Conservation (phyloP, 805 yeast genomes). For the Barnettozyma pratensis region DNA sequence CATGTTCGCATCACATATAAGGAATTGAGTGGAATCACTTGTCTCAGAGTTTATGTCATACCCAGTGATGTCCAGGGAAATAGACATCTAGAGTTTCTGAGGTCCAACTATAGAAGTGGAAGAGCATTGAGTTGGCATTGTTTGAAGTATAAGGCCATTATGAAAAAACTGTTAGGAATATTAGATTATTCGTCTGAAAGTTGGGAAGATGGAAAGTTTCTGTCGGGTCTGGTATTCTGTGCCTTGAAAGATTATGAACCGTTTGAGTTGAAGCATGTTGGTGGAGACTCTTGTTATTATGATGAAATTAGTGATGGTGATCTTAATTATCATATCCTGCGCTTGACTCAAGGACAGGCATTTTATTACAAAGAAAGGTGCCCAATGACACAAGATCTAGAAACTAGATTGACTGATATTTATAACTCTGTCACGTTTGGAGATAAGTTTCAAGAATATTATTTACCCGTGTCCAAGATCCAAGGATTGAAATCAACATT, state of each 20-base stretch:
- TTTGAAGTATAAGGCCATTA: constrained; percentile 25
- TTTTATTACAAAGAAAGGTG: constrained; percentile 4
- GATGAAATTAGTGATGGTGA: constrained; percentile 1
- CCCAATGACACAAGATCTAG: constrained; percentile 6
- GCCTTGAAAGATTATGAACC: constrained; percentile 11
- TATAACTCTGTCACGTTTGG: constrained; percentile 12
- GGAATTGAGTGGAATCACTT: constrained; percentile 19
- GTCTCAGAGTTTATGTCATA: constrained; percentile 42
- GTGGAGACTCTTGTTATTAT: constrained; percentile 8
- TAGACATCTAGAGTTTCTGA: constrained; percentile 30
- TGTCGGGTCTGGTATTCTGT: constrained; percentile 15
- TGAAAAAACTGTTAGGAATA: constrained; percentile 33
- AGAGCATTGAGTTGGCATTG: constrained; percentile 30
- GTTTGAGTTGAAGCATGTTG: constrained; percentile 16
- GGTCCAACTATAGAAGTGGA: constrained; percentile 31
- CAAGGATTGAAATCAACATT: constrained; percentile 46
- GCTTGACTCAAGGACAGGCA: constrained; percentile 29
- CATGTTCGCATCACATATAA: constrained; percentile 40
- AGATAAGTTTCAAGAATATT: constrained; percentile 9
- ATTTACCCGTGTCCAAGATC: constrained; percentile 20
- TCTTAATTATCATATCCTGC: constrained; percentile 27
- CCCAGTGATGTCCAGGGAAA: constrained; percentile 39
- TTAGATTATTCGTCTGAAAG: constrained; percentile 37
- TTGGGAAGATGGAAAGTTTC: constrained; percentile 27
- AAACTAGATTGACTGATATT: constrained; percentile 12